Evolutionary conservation across 1,139 yeast genomes (phyloP).

Genomic region (Kodamaea suecica): DNA sequence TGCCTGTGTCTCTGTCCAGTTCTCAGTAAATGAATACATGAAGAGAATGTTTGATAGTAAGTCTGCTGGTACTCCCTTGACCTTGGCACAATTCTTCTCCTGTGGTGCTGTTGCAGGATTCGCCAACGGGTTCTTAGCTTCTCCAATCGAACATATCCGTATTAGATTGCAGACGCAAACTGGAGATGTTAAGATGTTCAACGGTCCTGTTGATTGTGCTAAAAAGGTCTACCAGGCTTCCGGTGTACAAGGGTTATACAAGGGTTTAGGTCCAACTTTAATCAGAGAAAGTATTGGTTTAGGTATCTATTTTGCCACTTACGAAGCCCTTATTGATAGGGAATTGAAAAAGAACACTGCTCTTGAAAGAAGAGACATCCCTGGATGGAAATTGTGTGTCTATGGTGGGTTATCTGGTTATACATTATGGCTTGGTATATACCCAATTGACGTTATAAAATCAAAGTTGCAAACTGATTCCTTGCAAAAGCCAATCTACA

Average conservation of each 20-base stretch:
- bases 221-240: constrained; percentile 51
- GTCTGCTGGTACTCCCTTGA: constrained; percentile 39
- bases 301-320: constrained; percentile 85
- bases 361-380: constrained; percentile 60
- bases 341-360: constrained; percentile 43
- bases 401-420: constrained; percentile 88
- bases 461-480: constrained; percentile 84
- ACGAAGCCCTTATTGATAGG: constrained; percentile 74
- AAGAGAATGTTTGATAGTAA: constrained; percentile 61
- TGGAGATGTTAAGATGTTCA: constrained; percentile 41
- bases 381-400: constrained; percentile 79
- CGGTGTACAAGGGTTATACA: constrained; percentile 63
- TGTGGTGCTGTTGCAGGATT: constrained; percentile 89
- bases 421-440: constrained; percentile 74
- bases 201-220: constrained; percentile 81
- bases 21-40: constrained; percentile 90
- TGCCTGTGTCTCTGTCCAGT: constrained; percentile 80
- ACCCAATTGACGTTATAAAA: constrained; percentile 84
- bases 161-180: constrained; percentile 86
- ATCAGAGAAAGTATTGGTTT: constrained; percentile 82
- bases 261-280: constrained; percentile 78
- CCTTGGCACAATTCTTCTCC: constrained; percentile 60
- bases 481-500: constrained; percentile 48
- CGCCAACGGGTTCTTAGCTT: constrained; percentile 81
- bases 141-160: constrained; percentile 92